A percentile compares a stretch with the other conserved stretches of the same genome.
These are phyloP conservation scores for Litchi chinensis DNA, from an alignment of 345 rosid species.

Conservation along the genomic window DNA sequence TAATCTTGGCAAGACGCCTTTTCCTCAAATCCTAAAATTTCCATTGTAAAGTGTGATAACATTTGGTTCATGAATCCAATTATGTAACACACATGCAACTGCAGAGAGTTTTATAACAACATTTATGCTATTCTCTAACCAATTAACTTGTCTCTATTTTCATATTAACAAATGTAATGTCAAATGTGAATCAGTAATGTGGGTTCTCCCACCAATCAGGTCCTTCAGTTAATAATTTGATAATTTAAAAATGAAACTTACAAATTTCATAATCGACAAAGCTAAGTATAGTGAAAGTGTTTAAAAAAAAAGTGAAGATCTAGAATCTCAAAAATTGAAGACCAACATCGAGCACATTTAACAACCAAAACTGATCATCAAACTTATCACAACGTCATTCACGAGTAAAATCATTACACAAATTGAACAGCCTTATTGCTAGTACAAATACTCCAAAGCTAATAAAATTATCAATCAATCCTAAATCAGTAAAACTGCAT, in stretches of 20 bases:
- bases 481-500: not conserved
- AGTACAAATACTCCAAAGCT: not conserved
- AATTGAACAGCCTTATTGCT: not conserved
- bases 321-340: no score
- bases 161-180: not conserved
- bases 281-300: no score
- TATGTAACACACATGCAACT: not conserved
- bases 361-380: no score
- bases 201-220: no score
- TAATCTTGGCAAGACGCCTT: not conserved
- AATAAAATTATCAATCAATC: not conserved
- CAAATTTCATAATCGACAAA: no score
- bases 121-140: not conserved
- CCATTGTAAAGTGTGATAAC: not conserved
- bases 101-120: not conserved
- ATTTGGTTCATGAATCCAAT: not conserved
- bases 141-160: not conserved
- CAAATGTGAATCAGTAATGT: no score
- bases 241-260: no score
- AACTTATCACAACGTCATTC: no score
- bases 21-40: not conserved
- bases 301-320: no score
- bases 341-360: no score
- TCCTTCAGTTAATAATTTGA: no score
- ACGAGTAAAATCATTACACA: no score